Base-by-base conservation (phyloP, 352 stramenopile genomes). In the Globisporangium recalcitrans region DNA sequence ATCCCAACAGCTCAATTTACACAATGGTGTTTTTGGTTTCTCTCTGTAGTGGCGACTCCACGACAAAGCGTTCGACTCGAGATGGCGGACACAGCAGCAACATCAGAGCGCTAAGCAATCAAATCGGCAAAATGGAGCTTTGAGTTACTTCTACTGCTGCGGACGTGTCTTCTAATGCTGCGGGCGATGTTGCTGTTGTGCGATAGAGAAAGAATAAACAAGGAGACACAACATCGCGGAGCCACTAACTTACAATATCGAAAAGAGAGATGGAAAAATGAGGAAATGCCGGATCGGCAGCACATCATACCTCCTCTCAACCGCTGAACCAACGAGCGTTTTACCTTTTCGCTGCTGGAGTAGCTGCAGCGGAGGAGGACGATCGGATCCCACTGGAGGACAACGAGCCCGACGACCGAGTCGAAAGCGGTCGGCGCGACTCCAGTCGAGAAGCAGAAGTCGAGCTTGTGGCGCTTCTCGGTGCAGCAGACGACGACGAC, bases 381-480 rank as follows among this genome's bases (percentile, higher is more conserved):
- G 34, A 40, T 32, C 36, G 21, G 32, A 22, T 38, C 19, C 34
- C 40, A 31, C 52, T 59, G 26, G 60, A 52, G 7, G 59, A 42
- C 19, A 53, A 36, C 6, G 52, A 58, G 14, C 42, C 27, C 13
- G 60, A 61, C 19, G 60, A 27, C 13, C 59, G 59, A 2, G 40
- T 53, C 16, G 60, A 51, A 26, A 66, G 53, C 32, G 52, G 52
- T 22, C 60, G 40, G 31, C 60, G 60, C 13, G 42, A n/a, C 32
- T 52, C 48, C 36, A 49, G 26, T 64, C 47, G 26, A 22, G 51
- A 58, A 1, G 26, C 11, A 14, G 59, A 27, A 5, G 49, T 32
- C 11, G 67, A 67, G 10, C 44, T 69, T n/a, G 42, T 36, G 22
- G 68, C 31, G 13, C 62, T 40, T 54, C 72, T 66, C 32, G 65